A percentile compares a stretch with the other conserved stretches of the same genome.
phyloP scores from a whole-genome alignment of 2,329 filamentous ascomycete species.

The Mariannaea elegans region DNA sequence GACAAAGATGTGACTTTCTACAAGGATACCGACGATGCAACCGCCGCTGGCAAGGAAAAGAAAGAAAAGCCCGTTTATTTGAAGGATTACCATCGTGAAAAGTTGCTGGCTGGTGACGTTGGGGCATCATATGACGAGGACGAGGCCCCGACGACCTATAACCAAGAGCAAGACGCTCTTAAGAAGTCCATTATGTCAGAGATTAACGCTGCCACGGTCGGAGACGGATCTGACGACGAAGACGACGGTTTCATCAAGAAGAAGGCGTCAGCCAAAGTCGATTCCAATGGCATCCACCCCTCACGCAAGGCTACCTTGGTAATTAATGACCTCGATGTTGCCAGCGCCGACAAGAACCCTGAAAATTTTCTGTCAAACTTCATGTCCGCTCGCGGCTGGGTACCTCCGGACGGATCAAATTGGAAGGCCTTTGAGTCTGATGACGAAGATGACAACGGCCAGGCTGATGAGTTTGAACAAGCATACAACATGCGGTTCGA shows the following conservation, averaged over 20 bases:
- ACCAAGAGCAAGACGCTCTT: constrained; percentile 86
- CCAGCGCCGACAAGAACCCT: constrained; percentile 85
- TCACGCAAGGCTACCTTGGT: constrained; percentile 59
- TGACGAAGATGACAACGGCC: constrained; percentile 80
- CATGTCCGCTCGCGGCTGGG: constrained; percentile 90
- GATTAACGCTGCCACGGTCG: constrained; percentile 72
- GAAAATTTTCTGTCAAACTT: constrained; percentile 96
- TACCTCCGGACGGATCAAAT: constrained; percentile 70
- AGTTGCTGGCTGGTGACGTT: constrained; percentile 77
- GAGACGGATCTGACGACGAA: constrained; percentile 62
- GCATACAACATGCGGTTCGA: constrained; percentile 98
- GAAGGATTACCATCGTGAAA: constrained; percentile 90
- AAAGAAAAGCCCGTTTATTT: constrained; percentile 87
- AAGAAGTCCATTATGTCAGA: constrained; percentile 81
- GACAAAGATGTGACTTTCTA: constrained; percentile 84
- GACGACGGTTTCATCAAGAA: constrained; percentile 77
- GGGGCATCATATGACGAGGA: constrained; percentile 68
- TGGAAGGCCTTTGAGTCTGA: constrained; percentile 92
- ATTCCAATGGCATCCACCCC: constrained; percentile 62
- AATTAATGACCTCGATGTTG: constrained; percentile 70
- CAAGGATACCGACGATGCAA: constrained; percentile 64
- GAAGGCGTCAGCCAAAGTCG: constrained; percentile 63
- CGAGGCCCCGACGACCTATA: constrained; percentile 74
- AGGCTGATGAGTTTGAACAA: constrained; percentile 87
- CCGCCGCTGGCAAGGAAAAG: constrained; percentile 55